Conservation (phyloP, 768 basidiomycete species). For the Tricholoma sp. region DNA sequence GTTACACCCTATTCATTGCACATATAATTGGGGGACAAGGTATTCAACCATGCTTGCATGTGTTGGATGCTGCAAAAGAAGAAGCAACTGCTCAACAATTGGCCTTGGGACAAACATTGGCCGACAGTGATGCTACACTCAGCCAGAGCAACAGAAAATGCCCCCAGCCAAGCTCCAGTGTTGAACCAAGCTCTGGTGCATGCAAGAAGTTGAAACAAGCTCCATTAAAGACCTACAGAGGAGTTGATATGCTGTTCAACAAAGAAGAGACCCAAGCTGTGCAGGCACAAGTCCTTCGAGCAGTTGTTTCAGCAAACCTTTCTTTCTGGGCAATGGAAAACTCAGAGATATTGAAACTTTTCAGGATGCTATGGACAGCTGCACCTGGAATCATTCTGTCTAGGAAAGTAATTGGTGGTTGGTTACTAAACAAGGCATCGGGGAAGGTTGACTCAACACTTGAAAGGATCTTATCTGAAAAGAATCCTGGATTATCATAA, state of each 20-base stretch:
- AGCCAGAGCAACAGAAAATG: neutral
- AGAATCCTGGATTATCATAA: neutral
- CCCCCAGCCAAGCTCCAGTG: neutral
- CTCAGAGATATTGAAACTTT: neutral
- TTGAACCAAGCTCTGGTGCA: neutral
- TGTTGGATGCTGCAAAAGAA: neutral
- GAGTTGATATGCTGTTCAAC: constrained; percentile 1
- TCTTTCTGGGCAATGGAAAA: no score
- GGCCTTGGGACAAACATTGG: neutral
- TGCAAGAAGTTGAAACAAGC: neutral
- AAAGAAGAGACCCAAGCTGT: neutral
- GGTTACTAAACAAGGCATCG: neutral
- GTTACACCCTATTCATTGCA: no score
- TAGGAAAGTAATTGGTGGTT: neutral
- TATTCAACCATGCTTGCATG: neutral
- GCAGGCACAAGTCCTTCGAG: neutral
- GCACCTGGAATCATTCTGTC: neutral
- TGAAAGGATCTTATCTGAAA: neutral
- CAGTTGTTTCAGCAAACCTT: neutral
- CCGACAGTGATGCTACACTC: neutral
- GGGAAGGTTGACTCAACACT: neutral
- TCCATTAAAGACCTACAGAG: neutral
- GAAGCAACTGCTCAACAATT: neutral
- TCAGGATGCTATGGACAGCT: neutral
- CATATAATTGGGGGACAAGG: neutral